These are phyloP conservation scores for Leucoagaricus sp. DNA, from an alignment of 1,284 basidiomycete species.

Conservation along the genomic window DNA sequence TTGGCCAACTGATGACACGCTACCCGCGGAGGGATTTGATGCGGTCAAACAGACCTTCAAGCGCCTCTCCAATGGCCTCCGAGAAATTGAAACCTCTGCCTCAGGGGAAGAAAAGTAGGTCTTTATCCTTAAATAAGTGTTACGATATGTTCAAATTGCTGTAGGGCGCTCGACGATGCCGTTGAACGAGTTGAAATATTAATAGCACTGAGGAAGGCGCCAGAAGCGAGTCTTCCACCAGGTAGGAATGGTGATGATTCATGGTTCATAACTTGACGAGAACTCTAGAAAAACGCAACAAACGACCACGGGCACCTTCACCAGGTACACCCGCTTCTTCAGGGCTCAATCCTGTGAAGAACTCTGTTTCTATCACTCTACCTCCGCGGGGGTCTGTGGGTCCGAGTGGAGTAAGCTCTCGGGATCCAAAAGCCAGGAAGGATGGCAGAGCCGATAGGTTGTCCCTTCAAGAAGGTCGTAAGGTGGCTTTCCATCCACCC, in stretches of 20 bases:
- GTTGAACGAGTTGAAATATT: constrained; percentile 69
- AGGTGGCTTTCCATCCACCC: constrained; percentile 78
- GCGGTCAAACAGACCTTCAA: constrained; percentile 61
- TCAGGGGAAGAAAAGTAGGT: constrained; percentile 67
- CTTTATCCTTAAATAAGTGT: constrained; percentile 11
- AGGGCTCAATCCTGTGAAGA: constrained; percentile 32
- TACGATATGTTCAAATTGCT: constrained; percentile 15
- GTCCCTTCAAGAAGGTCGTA: constrained; percentile 69
- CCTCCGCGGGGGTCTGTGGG: constrained; percentile 60
- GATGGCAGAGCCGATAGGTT: constrained; percentile 62
- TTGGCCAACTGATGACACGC: constrained; percentile 71
- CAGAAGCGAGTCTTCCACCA: constrained; percentile 52
- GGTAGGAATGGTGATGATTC: constrained; percentile 38
- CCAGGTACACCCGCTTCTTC: constrained; percentile 48
- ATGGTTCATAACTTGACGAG: not conserved
- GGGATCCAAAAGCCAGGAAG: constrained; percentile 64
- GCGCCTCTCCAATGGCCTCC: constrained; percentile 60
- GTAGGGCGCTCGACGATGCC: constrained; percentile 68
- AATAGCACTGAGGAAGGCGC: constrained; percentile 69
- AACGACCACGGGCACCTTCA: constrained; percentile 70
- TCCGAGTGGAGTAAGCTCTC: constrained; percentile 52
- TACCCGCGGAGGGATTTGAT: constrained; percentile 67
- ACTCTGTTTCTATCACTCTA: constrained; percentile 51
- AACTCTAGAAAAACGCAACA: constrained; percentile 66
- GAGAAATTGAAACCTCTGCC: constrained; percentile 58